Base-by-base conservation (phyloP, 441 rosid species). In the Rhodomyrtus psidioides region DNA sequence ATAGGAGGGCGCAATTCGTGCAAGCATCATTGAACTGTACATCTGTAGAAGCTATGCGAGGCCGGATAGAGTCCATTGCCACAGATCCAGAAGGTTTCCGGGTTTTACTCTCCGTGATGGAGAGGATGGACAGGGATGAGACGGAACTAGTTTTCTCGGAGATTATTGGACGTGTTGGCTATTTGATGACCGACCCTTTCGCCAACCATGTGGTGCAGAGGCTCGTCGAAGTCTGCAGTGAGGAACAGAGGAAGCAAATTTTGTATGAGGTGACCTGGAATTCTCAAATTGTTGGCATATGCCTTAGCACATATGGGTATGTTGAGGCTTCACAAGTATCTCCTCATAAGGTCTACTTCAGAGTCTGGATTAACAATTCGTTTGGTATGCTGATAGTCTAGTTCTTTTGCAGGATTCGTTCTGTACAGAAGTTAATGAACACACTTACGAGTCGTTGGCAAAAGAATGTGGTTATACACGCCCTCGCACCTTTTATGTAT, bases 241-340 rank as follows among this genome's bases (percentile, higher is more conserved):
- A 89, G 27, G 86, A 87, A 12, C 92, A 92, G 59, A 88, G 86
- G 89, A 83, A 59, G 17, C 70, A 87, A 21, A 74, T 92, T 57
- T 44, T 92, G 30, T 74, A 21, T 13, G n/a, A 8, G 84, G 58
- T 83, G 54, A 85, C 53, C 84, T 30, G 89, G 56, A 49, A 15
- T 15, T 42, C 83, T 42, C 76, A 24, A 17, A 15, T 92, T 42
- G 26, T 58, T 7, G 59, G 53, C 34, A 85, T 90, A 19, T 92
- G 93, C 85, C 60, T 84, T 39, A 79, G 92, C 59, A 26, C 14
- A 15, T 62, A 87, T 5, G 95, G 94, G 94, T 93, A 89, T 55
- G 53, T 53, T 21, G 28, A 2, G 9, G 79, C 49, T 6, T 83
- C 49, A 24, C 70, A 5, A 27, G 5, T 54, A 26, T 70, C 26